Evolutionary conservation across 768 basidiomycete genomes (phyloP).

Genomic region (Tricholoma sp.): DNA sequence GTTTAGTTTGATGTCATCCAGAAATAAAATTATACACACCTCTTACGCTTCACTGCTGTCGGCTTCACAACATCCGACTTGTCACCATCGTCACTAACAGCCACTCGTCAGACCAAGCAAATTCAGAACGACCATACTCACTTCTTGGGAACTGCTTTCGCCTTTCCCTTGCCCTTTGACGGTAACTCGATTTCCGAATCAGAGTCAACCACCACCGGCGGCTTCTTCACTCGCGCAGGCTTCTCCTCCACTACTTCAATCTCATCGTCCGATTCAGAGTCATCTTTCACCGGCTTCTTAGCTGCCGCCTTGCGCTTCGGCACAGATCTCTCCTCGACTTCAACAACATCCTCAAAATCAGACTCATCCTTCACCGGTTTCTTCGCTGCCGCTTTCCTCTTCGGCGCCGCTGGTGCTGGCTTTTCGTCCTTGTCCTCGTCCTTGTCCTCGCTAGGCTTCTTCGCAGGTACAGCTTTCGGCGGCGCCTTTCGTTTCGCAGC

Average conservation of each 20-base stretch:
- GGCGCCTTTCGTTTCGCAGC: slow-evolving; percentile 33
- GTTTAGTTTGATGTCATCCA: background rate
- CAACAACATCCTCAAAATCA: slow-evolving; percentile 16
- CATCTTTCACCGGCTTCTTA: slow-evolving; percentile 16
- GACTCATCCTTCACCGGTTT: slow-evolving; percentile 14
- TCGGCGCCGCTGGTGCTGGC: slow-evolving; percentile 15
- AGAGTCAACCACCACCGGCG: slow-evolving; percentile 15
- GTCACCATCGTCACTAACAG: slow-evolving; percentile 4
- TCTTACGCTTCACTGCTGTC: slow-evolving; percentile 57
- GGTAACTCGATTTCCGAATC: slow-evolving; percentile 21
- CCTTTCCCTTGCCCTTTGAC: slow-evolving; percentile 13
- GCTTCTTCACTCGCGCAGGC: slow-evolving; percentile 12
- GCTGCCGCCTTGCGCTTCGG: slow-evolving; percentile 17
- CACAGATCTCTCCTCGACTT: slow-evolving; percentile 9
- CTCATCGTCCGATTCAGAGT: slow-evolving; percentile 16
- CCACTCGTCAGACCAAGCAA: background rate
- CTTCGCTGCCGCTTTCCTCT: slow-evolving; percentile 18
- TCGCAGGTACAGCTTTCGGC: slow-evolving; percentile 20
- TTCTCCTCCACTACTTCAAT: slow-evolving; percentile 7
- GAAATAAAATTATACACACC: slow-evolving; percentile 29
- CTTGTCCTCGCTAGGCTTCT: slow-evolving; percentile 18
- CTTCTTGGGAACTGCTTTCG: slow-evolving; percentile 1
- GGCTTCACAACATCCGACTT: slow-evolving; percentile 8
- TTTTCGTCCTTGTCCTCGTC: background rate
- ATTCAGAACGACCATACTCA: background rate